Evolutionary conservation across 106 monocot genomes (phyloP).

Genomic region (Hemerocallis citrina): DNA sequence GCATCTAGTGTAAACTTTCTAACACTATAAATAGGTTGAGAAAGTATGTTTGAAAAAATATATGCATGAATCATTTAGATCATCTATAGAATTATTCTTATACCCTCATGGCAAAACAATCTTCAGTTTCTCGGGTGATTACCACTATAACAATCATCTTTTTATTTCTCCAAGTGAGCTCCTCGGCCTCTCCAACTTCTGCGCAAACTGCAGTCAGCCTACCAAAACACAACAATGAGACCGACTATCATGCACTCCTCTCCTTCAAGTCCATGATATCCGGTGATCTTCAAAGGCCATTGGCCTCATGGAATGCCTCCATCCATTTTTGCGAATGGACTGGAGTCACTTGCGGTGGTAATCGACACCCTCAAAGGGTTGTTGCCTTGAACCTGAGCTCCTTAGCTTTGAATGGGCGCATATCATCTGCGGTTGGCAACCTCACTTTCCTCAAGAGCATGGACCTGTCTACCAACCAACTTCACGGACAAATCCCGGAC

Average conservation of each 20-base stretch:
- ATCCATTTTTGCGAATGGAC: not conserved
- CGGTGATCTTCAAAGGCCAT: not conserved
- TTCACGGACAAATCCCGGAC: constrained; percentile 8
- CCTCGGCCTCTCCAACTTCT: too few relatives aligned
- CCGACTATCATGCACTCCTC: not conserved
- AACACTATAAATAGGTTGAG: too few relatives aligned
- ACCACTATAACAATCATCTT: too few relatives aligned
- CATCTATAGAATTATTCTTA: too few relatives aligned
- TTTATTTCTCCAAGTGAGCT: too few relatives aligned
- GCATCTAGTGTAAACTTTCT: too few relatives aligned
- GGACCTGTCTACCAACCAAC: constrained; percentile 11
- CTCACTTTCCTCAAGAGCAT: constrained; percentile 28
- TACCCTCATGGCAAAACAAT: too few relatives aligned
- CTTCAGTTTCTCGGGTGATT: too few relatives aligned
- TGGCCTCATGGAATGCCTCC: not conserved
- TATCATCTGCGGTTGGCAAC: constrained; percentile 25
- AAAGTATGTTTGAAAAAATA: too few relatives aligned
- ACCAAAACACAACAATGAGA: not conserved
- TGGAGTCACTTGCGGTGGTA: constrained; percentile 2
- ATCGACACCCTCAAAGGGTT: constrained; percentile 10
- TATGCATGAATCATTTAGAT: too few relatives aligned
- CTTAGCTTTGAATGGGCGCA: constrained; percentile 1
- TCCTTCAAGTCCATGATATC: constrained; percentile 8
- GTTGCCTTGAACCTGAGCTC: constrained; percentile 8
- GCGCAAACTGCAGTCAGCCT: too few relatives aligned